Evolutionary conservation across 495 filamentous ascomycete genomes (phyloP), one percentile per base, ranked within the genome.

Genomic region (Annulohypoxylon nitens): DNA sequence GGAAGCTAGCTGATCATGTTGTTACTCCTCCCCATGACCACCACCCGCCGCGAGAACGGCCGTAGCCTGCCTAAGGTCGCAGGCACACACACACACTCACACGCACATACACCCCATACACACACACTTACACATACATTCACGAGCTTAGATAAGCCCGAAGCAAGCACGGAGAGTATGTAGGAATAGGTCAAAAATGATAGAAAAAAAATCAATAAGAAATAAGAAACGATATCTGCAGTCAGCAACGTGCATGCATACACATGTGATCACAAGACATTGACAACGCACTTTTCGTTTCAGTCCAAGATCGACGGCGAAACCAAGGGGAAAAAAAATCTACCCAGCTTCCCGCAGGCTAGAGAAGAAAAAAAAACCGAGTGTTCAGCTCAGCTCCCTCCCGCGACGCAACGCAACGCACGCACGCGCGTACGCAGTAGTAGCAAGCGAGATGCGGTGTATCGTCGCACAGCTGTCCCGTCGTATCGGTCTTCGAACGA

Each of bases 181-280:
- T 33, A 67, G 60, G 59, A 34, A 18, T 14, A 14, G 39, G 14
- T n/a, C 11, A 43, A 43, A 43, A 43, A 43, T 43, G 14, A 39
- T 14, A 43, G 7, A 20, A 20, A 64, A 20, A 37, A 39, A 54
- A 16, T 30, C 5, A 30, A 30, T 30, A 30, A 61, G 20, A 57
- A 41, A 68, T 18, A 4, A 36, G 36, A 3, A 25, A 54, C 34
- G 9, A 63, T 16, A 41, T 55, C 65, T 75, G 72, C 72, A 64
- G 72, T 75, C 67, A 75, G 72, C 67, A 68, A 68, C 58, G 67
- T 75, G 67, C 72, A 70, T 75, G 72, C 72, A 75, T 75, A 75
- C 63, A 63, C 23, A 53, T 54, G 58, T 61, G 72, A 67, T 75
- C 72, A 75, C 72, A 75, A 70, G 72, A 74, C 72, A 70, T 60